These are phyloP conservation scores for Canariomyces notabilis DNA, from an alignment of 2,329 filamentous ascomycete genomes.

Conservation along the genomic window DNA sequence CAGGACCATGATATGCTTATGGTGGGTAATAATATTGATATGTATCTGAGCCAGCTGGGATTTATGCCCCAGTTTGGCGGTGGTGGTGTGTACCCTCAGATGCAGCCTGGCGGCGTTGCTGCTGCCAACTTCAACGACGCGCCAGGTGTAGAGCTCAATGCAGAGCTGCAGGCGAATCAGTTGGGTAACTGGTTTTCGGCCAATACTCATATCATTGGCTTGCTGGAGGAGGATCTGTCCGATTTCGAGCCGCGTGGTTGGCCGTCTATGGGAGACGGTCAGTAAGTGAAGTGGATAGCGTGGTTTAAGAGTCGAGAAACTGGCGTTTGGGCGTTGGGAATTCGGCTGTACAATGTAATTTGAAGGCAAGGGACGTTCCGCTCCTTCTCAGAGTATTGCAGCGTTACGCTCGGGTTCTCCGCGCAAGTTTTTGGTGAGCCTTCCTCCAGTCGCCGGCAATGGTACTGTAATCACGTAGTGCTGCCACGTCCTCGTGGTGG, in stretches of 20 bases:
- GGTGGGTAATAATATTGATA: slow-evolving; percentile 57
- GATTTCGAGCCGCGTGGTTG: slow-evolving; percentile 32
- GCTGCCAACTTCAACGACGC: slow-evolving; percentile 7
- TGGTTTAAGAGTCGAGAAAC: neutral
- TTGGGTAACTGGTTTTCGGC: slow-evolving; percentile 63
- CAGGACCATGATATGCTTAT: slow-evolving; percentile 42
- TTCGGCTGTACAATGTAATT: neutral
- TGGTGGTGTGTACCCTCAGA: slow-evolving; percentile 27
- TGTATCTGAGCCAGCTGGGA: slow-evolving; percentile 59
- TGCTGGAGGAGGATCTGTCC: slow-evolving; percentile 57
- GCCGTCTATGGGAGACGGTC: slow-evolving; percentile 5
- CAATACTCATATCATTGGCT: slow-evolving; percentile 58
- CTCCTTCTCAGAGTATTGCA: too few relatives aligned
- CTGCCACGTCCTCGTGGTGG: too few relatives aligned
- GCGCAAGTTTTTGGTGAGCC: too few relatives aligned
- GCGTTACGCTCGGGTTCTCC: too few relatives aligned
- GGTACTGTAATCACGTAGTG: too few relatives aligned
- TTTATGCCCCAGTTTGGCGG: slow-evolving; percentile 46
- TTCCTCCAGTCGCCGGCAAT: too few relatives aligned
- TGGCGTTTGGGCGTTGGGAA: too few relatives aligned
- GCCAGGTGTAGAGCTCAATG: slow-evolving; percentile 7
- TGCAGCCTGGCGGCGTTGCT: slow-evolving; percentile 16
- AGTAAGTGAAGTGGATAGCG: neutral
- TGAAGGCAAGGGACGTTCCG: neutral
- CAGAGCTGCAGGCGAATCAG: slow-evolving; percentile 36